These are phyloP conservation scores for Podosphaera fusca DNA, from an alignment of 2,329 filamentous ascomycete species.

Conservation along the genomic window DNA sequence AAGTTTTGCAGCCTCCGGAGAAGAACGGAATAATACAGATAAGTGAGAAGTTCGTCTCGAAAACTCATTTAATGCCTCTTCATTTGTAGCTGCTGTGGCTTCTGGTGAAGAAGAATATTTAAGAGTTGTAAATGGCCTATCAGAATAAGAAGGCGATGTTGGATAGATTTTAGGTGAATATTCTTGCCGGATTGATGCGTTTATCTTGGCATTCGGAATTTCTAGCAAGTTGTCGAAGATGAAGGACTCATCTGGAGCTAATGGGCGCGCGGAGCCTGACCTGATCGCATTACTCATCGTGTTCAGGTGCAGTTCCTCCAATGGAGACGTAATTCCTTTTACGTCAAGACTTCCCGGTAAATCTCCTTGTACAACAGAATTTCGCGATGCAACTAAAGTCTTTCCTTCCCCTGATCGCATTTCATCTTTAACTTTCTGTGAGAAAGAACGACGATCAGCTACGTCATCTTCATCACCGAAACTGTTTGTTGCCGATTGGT, in stretches of 20 bases:
- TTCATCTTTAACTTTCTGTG: conserved; percentile 27
- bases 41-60: conserved; percentile 47
- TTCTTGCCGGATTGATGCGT: not conserved
- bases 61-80: conserved; percentile 49
- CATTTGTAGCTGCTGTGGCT: conserved; percentile 15
- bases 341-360: not conserved
- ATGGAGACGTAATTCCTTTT: conserved; percentile 5
- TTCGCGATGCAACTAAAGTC: conserved; percentile 23
- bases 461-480: not conserved
- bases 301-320: conserved; percentile 11
- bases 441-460: conserved; percentile 9
- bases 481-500: not conserved
- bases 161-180: not conserved
- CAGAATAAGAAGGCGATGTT: not conserved
- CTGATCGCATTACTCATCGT: conserved; percentile 10
- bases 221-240: conserved; percentile 2
- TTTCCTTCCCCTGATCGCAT: conserved; percentile 37
- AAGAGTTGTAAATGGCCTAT: conserved; percentile 3
- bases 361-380: conserved; percentile 6
- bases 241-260: conserved; percentile 2
- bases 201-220: not conserved
- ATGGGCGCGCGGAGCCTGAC: conserved; percentile 4
- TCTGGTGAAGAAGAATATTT: conserved; percentile 8
- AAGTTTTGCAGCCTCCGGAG: conserved; percentile 50
- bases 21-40: conserved; percentile 51